Conservation (phyloP, 2,329 filamentous ascomycete genomes). For the Beauveria medogensis region DNA sequence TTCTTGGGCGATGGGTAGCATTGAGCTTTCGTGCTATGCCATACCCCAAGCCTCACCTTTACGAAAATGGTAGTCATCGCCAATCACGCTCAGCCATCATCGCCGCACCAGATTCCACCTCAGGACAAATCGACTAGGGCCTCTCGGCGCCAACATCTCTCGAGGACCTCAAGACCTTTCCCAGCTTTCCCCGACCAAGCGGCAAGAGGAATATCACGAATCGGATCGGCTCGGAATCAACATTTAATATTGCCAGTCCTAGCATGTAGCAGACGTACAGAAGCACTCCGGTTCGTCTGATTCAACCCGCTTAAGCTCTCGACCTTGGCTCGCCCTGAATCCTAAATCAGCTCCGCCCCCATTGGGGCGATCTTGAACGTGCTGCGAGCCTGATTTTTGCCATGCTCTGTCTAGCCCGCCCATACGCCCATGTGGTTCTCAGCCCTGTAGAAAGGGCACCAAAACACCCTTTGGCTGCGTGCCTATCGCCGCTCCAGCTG, state of each 20-base stretch:
- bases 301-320: neutral
- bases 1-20: neutral
- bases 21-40: neutral
- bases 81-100: neutral
- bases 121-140: neutral
- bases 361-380: neutral
- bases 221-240: neutral
- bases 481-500: neutral
- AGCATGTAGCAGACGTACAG: neutral
- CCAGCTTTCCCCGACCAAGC: neutral
- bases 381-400: neutral
- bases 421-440: conserved; percentile 5
- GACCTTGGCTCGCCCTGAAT: neutral
- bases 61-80: neutral
- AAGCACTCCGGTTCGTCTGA: neutral
- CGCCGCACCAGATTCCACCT: neutral
- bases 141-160: neutral
- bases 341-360: neutral
- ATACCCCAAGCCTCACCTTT: neutral
- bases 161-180: neutral
- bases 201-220: neutral
- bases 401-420: neutral
- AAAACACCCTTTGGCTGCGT: neutral
- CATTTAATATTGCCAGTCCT: neutral
- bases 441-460: conserved; percentile 7